phyloP scores from a whole-genome alignment of 2,329 filamentous ascomycete genomes.

The Zopfia rhizophila region DNA sequence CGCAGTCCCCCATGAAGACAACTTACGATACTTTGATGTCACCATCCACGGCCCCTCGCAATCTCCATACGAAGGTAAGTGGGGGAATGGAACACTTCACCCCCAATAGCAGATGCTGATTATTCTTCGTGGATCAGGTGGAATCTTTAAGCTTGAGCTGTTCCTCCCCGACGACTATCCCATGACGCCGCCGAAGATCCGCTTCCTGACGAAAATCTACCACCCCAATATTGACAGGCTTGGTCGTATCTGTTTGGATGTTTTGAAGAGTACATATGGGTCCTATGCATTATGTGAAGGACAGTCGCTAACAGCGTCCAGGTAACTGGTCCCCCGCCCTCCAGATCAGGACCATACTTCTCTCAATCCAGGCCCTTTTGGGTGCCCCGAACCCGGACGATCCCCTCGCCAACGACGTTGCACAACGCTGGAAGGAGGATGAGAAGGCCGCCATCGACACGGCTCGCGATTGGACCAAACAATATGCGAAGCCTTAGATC shows the following conservation, averaged over 20 bases:
- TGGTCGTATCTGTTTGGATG: conserved; percentile 95
- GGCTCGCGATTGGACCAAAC: conserved; percentile 89
- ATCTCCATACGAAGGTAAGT: conserved; percentile 91
- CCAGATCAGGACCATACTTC: conserved; percentile 97
- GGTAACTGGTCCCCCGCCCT: conserved; percentile 99
- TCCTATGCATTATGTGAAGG: conserved; percentile 10
- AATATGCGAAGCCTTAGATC: conserved; percentile 70
- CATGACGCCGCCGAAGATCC: conserved; percentile 98
- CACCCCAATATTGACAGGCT: conserved; percentile 99
- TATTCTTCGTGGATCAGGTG: conserved; percentile 59
- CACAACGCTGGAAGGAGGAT: conserved; percentile 97
- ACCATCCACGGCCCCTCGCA: conserved; percentile 91
- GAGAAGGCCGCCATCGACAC: conserved; percentile 92
- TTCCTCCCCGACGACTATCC: conserved; percentile 99
- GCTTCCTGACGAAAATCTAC: conserved; percentile 98
- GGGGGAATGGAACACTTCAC: neutral
- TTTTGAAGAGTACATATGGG: conserved; percentile 82
- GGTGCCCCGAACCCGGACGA: conserved; percentile 98
- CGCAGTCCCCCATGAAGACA: conserved; percentile 94
- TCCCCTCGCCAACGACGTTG: conserved; percentile 96
- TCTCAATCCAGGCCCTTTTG: conserved; percentile 96
- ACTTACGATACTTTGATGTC: conserved; percentile 97
- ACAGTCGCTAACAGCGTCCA: conserved; percentile 51
- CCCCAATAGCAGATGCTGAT: neutral
- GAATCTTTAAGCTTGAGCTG: conserved; percentile 95